Evolutionary conservation across 2,329 filamentous ascomycete genomes (phyloP).

Genomic region (Hirsutella rhossiliensis): DNA sequence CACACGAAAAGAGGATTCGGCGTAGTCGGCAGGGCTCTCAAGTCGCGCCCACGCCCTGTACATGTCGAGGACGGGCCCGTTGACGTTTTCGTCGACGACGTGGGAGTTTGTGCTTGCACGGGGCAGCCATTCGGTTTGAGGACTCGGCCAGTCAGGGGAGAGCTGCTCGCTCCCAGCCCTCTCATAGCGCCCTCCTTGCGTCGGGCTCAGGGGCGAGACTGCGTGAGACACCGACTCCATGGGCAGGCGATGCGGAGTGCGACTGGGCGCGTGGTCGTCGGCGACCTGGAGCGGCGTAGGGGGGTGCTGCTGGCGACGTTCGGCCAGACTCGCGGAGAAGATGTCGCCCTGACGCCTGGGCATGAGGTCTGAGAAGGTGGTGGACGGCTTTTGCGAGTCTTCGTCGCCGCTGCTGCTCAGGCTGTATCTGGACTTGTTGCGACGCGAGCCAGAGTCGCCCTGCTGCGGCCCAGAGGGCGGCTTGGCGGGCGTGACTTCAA

Average conservation of each 20-base stretch:
- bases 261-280: conserved; percentile 1
- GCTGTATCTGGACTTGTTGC: background rate
- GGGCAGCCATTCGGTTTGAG: background rate
- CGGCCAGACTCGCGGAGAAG: conserved; percentile 12
- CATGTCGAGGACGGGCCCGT: conserved; percentile 9
- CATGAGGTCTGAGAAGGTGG: conserved; percentile 20
- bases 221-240: conserved; percentile 9
- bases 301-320: conserved; percentile 15
- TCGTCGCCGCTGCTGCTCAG: conserved; percentile 3
- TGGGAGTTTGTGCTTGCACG: background rate
- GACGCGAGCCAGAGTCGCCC: background rate
- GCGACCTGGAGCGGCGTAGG: conserved; percentile 15
- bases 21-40: conserved; percentile 7
- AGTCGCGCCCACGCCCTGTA: conserved; percentile 10
- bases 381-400: conserved; percentile 4
- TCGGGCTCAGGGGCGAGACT: conserved; percentile 16
- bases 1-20: conserved; percentile 6
- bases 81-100: conserved; percentile 1
- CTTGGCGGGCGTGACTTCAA: conserved; percentile 8
- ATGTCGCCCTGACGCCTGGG: conserved; percentile 9
- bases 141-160: background rate
- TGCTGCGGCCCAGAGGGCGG: conserved; percentile 10
- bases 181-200: background rate
- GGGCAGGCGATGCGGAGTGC: conserved; percentile 4
- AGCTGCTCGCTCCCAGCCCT: background rate